phyloP scores from a whole-genome alignment of 345 rosid genomes.

The Capsella bursapastoris region DNA sequence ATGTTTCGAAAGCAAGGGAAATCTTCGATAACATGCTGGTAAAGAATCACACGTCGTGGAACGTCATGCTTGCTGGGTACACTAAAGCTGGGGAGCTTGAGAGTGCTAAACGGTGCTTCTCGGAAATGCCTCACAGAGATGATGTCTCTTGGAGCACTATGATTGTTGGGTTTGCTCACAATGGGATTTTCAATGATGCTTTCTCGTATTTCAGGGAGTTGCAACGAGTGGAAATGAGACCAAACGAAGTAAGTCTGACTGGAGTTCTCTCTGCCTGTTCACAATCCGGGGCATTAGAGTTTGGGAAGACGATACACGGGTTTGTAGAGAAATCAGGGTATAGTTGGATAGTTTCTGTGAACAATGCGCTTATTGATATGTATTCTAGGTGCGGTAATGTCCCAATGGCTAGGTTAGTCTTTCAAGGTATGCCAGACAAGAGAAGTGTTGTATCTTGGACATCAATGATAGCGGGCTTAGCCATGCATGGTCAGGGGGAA shows the following conservation, averaged over 20 bases:
- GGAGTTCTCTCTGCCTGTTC: constrained; percentile 61
- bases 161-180: constrained; percentile 59
- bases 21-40: constrained; percentile 50
- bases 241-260: constrained; percentile 61
- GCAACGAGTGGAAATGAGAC: constrained; percentile 46
- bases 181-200: constrained; percentile 52
- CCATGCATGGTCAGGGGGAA: constrained; percentile 61
- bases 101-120: constrained; percentile 48
- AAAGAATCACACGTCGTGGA: constrained; percentile 69
- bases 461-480: constrained; percentile 59
- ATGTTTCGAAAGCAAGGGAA: constrained; percentile 43
- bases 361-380: constrained; percentile 67
- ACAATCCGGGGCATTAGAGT: constrained; percentile 51
- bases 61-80: constrained; percentile 64
- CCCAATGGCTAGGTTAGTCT: constrained; percentile 53
- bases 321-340: constrained; percentile 57
- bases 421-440: constrained; percentile 49
- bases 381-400: constrained; percentile 70
- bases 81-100: constrained; percentile 56
- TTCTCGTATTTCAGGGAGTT: constrained; percentile 57
- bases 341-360: constrained; percentile 46
- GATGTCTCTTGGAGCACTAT: constrained; percentile 71
- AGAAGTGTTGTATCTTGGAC: constrained; percentile 60
- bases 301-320: constrained; percentile 53
- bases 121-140: constrained; percentile 55